These are phyloP conservation scores for Sapria himalayana DNA, from an alignment of 345 rosid species.

Conservation along the genomic window DNA sequence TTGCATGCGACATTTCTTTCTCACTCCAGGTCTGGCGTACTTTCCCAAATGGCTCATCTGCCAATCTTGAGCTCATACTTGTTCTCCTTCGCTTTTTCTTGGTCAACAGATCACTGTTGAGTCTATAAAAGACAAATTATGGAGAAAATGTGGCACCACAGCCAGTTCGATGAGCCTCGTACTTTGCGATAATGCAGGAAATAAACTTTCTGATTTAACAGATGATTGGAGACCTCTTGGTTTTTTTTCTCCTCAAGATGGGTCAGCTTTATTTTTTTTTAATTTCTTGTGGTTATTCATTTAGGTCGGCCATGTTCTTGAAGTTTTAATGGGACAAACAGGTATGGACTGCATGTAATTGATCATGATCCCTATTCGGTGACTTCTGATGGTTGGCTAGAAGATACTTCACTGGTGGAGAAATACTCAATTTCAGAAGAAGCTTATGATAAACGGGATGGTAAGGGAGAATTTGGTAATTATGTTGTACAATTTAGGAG, in stretches of 20 bases:
- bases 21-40: slow-evolving; percentile 62
- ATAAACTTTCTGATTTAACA: slow-evolving; percentile 29
- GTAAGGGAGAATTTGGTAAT: slow-evolving; percentile 18
- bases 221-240: slow-evolving; percentile 52
- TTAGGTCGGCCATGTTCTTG: neutral
- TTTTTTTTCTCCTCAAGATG: slow-evolving; percentile 60
- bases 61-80: no score
- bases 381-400: slow-evolving; percentile 88
- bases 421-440: slow-evolving; percentile 74
- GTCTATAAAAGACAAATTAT: slow-evolving; percentile 73
- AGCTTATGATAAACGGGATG: slow-evolving; percentile 45
- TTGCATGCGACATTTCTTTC: slow-evolving; percentile 46
- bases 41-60: no score
- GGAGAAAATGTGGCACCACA: slow-evolving; percentile 79
- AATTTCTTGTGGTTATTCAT: neutral
- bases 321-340: slow-evolving; percentile 12
- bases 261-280: slow-evolving; percentile 19
- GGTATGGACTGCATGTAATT: slow-evolving; percentile 56
- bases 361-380: slow-evolving; percentile 85
- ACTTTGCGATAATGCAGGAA: slow-evolving; percentile 58
- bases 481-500: no score
- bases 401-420: slow-evolving; percentile 76
- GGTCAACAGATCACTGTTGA: slow-evolving; percentile 32
- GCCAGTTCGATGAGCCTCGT: slow-evolving; percentile 52
- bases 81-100: neutral